A percentile compares a stretch with the other conserved stretches of the same genome.
Evolutionary conservation across 352 stramenopile species (phyloP).

Genomic region (Pythium phragmiticola): DNA sequence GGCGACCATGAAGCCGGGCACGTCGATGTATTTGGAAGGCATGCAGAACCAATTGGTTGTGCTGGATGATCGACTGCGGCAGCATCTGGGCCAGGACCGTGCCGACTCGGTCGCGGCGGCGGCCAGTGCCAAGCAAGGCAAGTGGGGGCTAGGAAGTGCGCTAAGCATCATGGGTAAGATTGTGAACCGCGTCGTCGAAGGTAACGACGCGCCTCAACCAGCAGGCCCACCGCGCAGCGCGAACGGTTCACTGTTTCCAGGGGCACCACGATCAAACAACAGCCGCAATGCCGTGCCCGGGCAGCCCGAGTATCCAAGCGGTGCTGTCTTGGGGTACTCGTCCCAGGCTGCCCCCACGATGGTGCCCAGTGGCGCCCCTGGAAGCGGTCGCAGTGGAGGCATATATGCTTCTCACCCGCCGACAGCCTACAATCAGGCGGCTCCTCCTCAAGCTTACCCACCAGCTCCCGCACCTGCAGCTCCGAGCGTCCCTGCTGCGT

Average conservation of each 20-base stretch:
- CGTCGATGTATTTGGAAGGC: conserved; percentile 85
- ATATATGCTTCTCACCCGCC: conserved; percentile 7
- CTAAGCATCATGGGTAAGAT: conserved; percentile 88
- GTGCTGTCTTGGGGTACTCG: conserved; percentile 21
- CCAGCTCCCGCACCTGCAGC: background rate
- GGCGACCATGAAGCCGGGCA: conserved; percentile 76
- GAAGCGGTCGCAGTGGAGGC: conserved; percentile 20
- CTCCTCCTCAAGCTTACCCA: background rate
- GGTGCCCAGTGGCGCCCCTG: conserved; percentile 6
- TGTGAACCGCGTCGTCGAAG: conserved; percentile 83
- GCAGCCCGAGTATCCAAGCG: conserved; percentile 32
- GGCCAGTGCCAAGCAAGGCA: conserved; percentile 51
- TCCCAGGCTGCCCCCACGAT: conserved; percentile 9
- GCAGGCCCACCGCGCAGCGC: conserved; percentile 15
- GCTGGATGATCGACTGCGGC: conserved; percentile 80
- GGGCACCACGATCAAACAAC: conserved; percentile 31
- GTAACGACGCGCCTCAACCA: conserved; percentile 42
- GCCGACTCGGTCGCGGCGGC: conserved; percentile 60
- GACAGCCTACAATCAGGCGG: background rate
- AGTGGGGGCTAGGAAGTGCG: conserved; percentile 78
- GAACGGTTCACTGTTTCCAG: conserved; percentile 39
- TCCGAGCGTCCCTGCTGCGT: conserved; percentile 10
- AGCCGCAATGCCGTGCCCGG: conserved; percentile 9
- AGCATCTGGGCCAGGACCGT: conserved; percentile 79
- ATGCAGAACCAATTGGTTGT: conserved; percentile 88